A percentile compares a stretch with the other conserved stretches of the same genome.
phyloP scores from a whole-genome alignment of 441 rosid genomes.

The Jatropha podagrica region DNA sequence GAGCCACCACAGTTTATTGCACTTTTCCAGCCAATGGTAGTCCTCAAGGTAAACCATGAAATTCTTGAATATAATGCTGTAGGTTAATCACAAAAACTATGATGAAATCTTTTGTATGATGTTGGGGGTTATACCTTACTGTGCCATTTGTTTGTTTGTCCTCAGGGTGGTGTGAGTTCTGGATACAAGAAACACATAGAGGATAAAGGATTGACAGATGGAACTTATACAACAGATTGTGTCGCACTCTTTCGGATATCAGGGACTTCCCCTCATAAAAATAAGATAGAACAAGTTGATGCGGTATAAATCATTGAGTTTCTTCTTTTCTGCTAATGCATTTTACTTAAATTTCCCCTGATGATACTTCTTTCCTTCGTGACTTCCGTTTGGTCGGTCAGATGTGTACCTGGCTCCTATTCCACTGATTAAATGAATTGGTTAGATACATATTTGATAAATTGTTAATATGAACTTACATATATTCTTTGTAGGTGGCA shows the following conservation, averaged over 20 bases:
- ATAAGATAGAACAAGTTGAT: conserved; percentile 83
- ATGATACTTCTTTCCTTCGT: neutral
- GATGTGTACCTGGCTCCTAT: neutral
- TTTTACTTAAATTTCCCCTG: neutral
- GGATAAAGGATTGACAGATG: conserved; percentile 68
- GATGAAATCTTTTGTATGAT: conserved; percentile 20
- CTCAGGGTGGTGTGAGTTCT: conserved; percentile 92
- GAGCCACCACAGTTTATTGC: conserved; percentile 97
- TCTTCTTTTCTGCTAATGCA: conserved; percentile 13
- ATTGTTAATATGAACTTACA: too few relatives aligned
- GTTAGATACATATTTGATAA: too few relatives aligned
- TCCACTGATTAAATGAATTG: neutral
- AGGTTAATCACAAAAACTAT: conserved; percentile 10
- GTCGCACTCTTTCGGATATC: conserved; percentile 81
- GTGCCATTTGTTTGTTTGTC: conserved; percentile 27
- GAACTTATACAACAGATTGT: conserved; percentile 68
- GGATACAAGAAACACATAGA: conserved; percentile 66
- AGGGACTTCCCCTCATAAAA: conserved; percentile 79
- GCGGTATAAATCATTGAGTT: conserved; percentile 48
- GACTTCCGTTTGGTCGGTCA: neutral
- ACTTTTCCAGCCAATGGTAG: conserved; percentile 91
- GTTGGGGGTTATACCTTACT: conserved; percentile 11
- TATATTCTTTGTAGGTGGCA: conserved; percentile 58
- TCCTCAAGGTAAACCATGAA: conserved; percentile 74
- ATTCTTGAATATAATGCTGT: conserved; percentile 12